These are phyloP conservation scores for Cicer yamashitae DNA, from an alignment of 306 rosid genomes.

Conservation along the genomic window DNA sequence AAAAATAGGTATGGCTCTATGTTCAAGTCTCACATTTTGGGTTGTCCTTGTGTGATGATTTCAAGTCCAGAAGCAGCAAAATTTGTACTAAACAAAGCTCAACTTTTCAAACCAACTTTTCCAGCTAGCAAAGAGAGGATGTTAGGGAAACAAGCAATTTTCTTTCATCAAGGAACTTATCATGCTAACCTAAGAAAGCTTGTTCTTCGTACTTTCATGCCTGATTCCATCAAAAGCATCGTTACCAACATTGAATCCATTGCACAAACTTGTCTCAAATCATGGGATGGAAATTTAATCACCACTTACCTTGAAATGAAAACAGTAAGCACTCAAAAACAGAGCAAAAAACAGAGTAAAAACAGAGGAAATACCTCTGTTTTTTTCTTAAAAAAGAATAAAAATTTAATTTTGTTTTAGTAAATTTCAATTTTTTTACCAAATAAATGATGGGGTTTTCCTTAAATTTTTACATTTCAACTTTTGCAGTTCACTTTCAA, in stretches of 20 bases:
- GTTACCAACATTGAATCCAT: constrained; percentile 70
- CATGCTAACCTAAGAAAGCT: constrained; percentile 83
- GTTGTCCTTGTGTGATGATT: constrained; percentile 91
- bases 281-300: constrained; percentile 71
- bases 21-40: constrained; percentile 94
- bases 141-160: constrained; percentile 84
- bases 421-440: not conserved
- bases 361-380: constrained; percentile 39
- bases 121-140: constrained; percentile 93
- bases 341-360: not conserved
- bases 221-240: constrained; percentile 60
- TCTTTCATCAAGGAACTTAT: constrained; percentile 90
- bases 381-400: not conserved
- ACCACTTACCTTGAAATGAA: constrained; percentile 94
- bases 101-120: constrained; percentile 89
- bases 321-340: constrained; percentile 53
- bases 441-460: constrained; percentile 26
- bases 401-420: not conserved
- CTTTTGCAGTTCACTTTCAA: constrained; percentile 78
- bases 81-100: constrained; percentile 70
- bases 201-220: constrained; percentile 81
- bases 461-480: not conserved
- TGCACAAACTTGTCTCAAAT: constrained; percentile 64
- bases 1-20: constrained; percentile 74
- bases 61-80: constrained; percentile 85